Base-by-base conservation (phyloP, 176 grass and related monocot species). In the Luzula sylvatica region DNA sequence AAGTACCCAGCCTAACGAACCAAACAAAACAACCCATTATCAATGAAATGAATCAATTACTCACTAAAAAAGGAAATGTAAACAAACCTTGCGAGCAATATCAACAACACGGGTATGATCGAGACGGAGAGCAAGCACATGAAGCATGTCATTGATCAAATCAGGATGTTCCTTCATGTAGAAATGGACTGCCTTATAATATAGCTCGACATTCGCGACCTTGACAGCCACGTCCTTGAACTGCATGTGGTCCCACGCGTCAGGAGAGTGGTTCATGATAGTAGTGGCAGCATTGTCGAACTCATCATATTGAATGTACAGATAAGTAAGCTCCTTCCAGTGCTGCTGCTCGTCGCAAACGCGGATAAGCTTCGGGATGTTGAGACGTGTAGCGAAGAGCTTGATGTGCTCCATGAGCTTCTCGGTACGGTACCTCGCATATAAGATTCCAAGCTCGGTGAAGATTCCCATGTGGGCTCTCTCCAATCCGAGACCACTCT, bases 341-440 rank as follows among this genome's bases (percentile, higher is more conserved):
- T 95, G 90, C 21, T 95, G 90, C 58, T 95, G 90, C 58, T 95
- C 90, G 76, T 95, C 77, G 64, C 90, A 95, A 68, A 64, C 90
- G 23, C 84, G 70, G 17, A 95, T 88, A 66, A 88, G 83, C 70
- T 95, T 95, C 53, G 90, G 80, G 51, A 86, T 95, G 38, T 88
- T 95, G 19, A 88, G 81, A 76, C 80, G 90, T 16, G 80, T 86
- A 8, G 90, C 77, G 73, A 86, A 95, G 68, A 95, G 90, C 56
- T 95, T 95, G 65, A 95, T 88, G 64, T 95, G 90, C 23, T 95
- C 84, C 90, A 95, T 95, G 54, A 95, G 84, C 63, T 95, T 95
- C 77, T 95, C 90, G 20, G 58, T 47, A 18, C 90, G 80, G 73
- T 95, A 95, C 80, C 83, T 78, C 60, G 90, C 90, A 73, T 95